Conservation (phyloP, 495 filamentous ascomycete species). For the Podospora pseudocomata region DNA sequence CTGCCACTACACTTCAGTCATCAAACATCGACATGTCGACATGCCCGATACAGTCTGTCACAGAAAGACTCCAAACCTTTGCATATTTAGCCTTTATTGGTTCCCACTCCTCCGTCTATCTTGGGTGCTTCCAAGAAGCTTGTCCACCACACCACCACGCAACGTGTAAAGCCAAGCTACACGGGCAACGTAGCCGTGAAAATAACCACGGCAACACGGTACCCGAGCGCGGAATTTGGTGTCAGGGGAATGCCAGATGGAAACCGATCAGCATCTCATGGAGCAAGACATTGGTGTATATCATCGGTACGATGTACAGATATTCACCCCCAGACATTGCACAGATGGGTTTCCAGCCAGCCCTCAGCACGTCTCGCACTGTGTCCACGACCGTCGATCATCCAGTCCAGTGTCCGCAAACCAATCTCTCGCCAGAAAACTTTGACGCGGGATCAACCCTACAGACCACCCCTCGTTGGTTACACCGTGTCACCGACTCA, state of each 20-base stretch:
- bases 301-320: neutral
- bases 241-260: neutral
- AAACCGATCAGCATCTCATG: neutral
- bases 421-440: neutral
- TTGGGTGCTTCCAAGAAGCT: neutral
- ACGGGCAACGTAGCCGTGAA: neutral
- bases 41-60: too few species aligned
- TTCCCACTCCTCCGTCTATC: neutral
- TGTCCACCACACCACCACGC: neutral
- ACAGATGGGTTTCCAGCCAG: neutral
- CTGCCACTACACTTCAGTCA: too few species aligned
- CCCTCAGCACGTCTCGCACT: neutral
- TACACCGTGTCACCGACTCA: slow-evolving; percentile 3
- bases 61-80: too few species aligned
- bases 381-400: neutral
- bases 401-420: slow-evolving; percentile 1
- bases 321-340: neutral
- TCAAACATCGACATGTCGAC: too few species aligned
- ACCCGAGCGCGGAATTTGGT: neutral
- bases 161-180: neutral
- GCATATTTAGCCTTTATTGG: neutral
- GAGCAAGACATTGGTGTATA: neutral
- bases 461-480: neutral
- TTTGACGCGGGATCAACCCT: neutral
- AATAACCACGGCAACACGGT: neutral